Percentiles rank a stretch among this genome's conserved stretches.
These are phyloP conservation scores for Lophiostoma macrostomum DNA, from an alignment of 495 filamentous ascomycete species.

Conservation along the genomic window DNA sequence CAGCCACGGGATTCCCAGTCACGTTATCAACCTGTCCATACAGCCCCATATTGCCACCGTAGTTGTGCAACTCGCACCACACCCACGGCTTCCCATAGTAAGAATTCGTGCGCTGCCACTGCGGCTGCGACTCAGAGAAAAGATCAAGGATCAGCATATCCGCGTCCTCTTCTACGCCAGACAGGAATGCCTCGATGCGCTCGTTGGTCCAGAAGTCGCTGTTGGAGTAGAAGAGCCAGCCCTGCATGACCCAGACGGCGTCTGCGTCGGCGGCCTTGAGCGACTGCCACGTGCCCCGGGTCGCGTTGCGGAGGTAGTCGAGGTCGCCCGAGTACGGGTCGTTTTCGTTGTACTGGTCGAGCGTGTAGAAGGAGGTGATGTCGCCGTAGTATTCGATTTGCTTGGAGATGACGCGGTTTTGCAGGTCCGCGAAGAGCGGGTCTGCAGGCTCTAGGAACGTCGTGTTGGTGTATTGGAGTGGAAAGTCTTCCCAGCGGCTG, in stretches of 20 bases:
- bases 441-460: conserved; percentile 53
- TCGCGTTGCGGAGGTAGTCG: conserved; percentile 49
- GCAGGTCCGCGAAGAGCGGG: conserved; percentile 46
- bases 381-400: conserved; percentile 51
- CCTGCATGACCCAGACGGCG: conserved; percentile 56
- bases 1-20: conserved; percentile 48
- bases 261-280: conserved; percentile 50
- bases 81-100: conserved; percentile 57
- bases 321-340: conserved; percentile 49
- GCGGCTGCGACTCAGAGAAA: conserved; percentile 50
- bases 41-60: conserved; percentile 51
- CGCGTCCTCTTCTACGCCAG: conserved; percentile 44
- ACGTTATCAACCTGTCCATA: conserved; percentile 53
- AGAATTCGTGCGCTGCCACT: conserved; percentile 52
- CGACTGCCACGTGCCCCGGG: conserved; percentile 41
- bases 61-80: conserved; percentile 41
- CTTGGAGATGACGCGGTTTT: conserved; percentile 49
- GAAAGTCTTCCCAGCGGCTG: conserved; percentile 48
- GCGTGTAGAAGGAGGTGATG: conserved; percentile 50
- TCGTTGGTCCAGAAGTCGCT: conserved; percentile 51
- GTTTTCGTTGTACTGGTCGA: conserved; percentile 57
- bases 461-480: conserved; percentile 46
- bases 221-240: conserved; percentile 52
- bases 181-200: conserved; percentile 50
- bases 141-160: conserved; percentile 55